Evolutionary conservation across 192 early-diverging fungal species (phyloP), one percentile per base, ranked within the genome.

Genomic region (Rhizoclosmatium globosum): DNA sequence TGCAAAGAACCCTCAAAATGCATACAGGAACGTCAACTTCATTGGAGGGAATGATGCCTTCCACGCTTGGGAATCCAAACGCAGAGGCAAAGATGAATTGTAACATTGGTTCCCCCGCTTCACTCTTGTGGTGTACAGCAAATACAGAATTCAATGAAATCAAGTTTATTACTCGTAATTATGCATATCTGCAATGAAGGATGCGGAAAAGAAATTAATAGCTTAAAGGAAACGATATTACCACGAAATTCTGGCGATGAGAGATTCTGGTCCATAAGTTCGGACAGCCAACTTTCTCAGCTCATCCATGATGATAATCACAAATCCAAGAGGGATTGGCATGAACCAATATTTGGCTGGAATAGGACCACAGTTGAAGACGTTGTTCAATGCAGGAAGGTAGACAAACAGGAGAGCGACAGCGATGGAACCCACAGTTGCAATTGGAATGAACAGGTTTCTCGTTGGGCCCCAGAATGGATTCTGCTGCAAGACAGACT

Each of bases 291-390:
- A 31, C 82, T 94, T 94, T 11, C 93, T 69, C 17, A 82, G 13
- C 70, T 94, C 92, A 81, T 93, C 93, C 50, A 88, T 83, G 19
- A 87, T 21, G 44, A 93, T 64, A 64, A 92, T 87, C 56, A 84
- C 80, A 2, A 86, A 19, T 2, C 86, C 90, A 56, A 89, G 85
- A 4, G 84, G 84, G 31, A 93, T 45, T 2, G 93, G 91, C 46
- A 92, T 78, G 67, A 92, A 85, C 90, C 91, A 94, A 77, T 82
- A 92, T 82, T 88, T 78, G 45, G 85, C 76, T 6, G 91, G 93
- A 42, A 92, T 83, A 2, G 87, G 82, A 13, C 77, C 81, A 1
- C 88, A 91, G 19, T 79, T 62, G 62, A 93, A 88, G 38, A 91
- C 67, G 48, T 38, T 78, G 17, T 92, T 83, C 62, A 92, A 85